These are phyloP conservation scores for Glycine soja DNA, from an alignment of 306 rosid species.

Conservation along the genomic window DNA sequence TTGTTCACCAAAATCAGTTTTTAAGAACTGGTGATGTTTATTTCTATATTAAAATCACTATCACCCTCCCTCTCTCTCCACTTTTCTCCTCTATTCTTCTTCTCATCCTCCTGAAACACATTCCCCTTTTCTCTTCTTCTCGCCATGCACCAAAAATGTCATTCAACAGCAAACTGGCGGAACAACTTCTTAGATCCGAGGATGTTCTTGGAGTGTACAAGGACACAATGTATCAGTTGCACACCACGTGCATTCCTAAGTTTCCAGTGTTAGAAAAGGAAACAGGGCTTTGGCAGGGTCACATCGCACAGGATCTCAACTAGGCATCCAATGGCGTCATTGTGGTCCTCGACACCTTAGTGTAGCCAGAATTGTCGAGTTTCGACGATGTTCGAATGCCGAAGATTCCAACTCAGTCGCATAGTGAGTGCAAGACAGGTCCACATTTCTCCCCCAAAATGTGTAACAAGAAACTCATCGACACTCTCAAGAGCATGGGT, in stretches of 20 bases:
- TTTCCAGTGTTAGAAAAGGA: slow-evolving; percentile 69
- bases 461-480: slow-evolving; percentile 88
- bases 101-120: too few relatives aligned
- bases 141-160: neutral
- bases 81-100: too few relatives aligned
- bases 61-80: too few relatives aligned
- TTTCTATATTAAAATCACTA: too few relatives aligned
- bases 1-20: too few relatives aligned
- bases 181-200: slow-evolving; percentile 64
- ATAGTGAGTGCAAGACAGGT: slow-evolving; percentile 70
- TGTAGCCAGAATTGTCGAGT: slow-evolving; percentile 87
- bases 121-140: too few relatives aligned
- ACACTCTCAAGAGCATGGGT: neutral
- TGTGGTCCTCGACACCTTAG: slow-evolving; percentile 78
- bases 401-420: slow-evolving; percentile 70
- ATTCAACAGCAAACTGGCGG: slow-evolving; percentile 53
- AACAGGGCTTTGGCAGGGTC: slow-evolving; percentile 66
- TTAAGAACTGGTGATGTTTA: too few relatives aligned
- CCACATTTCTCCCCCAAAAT: slow-evolving; percentile 51
- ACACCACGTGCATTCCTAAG: slow-evolving; percentile 88
- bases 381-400: slow-evolving; percentile 77
- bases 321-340: slow-evolving; percentile 74
- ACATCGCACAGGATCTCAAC: slow-evolving; percentile 57
- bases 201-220: slow-evolving; percentile 72
- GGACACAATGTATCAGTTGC: slow-evolving; percentile 72